Base-by-base conservation (phyloP, 352 stramenopile genomes). In the Aphanomyces astaci region DNA sequence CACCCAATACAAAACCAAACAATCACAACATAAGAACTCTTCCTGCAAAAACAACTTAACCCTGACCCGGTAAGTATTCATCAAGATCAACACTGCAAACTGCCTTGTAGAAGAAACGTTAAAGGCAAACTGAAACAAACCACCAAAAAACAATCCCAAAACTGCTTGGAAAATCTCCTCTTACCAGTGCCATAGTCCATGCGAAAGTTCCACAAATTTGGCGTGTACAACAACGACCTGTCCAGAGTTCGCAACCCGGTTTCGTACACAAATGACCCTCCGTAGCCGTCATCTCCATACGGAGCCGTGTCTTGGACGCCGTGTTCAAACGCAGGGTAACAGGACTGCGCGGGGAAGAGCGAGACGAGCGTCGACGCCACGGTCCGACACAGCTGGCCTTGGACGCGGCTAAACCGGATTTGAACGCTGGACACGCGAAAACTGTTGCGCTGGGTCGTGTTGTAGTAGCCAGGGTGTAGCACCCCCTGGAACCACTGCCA, bases 211-310 rank as follows among this genome's bases (percentile, higher is more conserved):
- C 88, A 76, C 5, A 90, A 70, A 39, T 77, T 80, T 13, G 84
- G 80, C n/a, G 74, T 89, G 66, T 89, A 89, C 48, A 80, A 87
- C 64, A 89, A 78, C 15, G 82, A 90, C 7, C 81, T 78, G 45
- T 80, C 32, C 27, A 92, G 65, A 22, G 71, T 76, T 31, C 71
- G 57, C 22, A 88, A 53, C 28, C 71, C 70, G 24, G 33, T 56
- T 1, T 64, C 65, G 76, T 82, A 90, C 33, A 73, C 72, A 65
- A 90, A 92, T 55, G 75, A 54, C 28, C 68, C 24, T 52, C 73
- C 30, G 32, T 36, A 32, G 52, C 64, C 33, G 17, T 76, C n/a
- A 63, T 84, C 77, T 11, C 84, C 84, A 39, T 85, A 92, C n/a
- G 78, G 30, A 0, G 79, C 49, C 32, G 72, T 87, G 55, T 82